Evolutionary conservation across 306 rosid genomes (phyloP).

Genomic region (Casuarina cunninghamiana): DNA sequence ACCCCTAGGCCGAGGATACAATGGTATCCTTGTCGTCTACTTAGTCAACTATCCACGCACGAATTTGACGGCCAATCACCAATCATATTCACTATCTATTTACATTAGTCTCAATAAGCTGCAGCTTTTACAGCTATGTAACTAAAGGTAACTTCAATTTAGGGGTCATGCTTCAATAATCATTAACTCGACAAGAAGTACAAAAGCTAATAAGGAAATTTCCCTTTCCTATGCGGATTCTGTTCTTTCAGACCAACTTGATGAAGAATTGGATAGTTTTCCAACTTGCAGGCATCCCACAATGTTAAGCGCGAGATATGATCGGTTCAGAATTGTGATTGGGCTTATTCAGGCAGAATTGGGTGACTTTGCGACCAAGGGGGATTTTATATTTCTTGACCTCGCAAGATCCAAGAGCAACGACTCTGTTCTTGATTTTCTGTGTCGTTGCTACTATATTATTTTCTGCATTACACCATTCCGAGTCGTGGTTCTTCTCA

Average conservation of each 20-base stretch:
- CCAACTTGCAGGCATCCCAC: conserved; percentile 75
- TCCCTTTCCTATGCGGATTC: conserved; percentile 82
- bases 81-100: conserved; percentile 25
- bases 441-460: conserved; percentile 77
- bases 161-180: not conserved
- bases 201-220: conserved; percentile 79
- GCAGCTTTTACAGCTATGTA: not conserved
- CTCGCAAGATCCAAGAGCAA: conserved; percentile 98
- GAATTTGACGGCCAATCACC: not conserved
- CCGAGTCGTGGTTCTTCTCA: conserved; percentile 82
- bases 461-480: conserved; percentile 86
- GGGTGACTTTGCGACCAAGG: conserved; percentile 95
- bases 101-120: not conserved
- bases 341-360: conserved; percentile 90
- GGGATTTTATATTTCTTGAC: conserved; percentile 92
- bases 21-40: not conserved
- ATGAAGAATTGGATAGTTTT: conserved; percentile 91
- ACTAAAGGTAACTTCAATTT: not conserved
- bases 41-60: not conserved
- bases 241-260: conserved; percentile 83
- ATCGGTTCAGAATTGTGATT: conserved; percentile 76
- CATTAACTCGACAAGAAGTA: not conserved
- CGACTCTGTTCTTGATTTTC: conserved; percentile 82
- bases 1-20: not conserved
- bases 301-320: conserved; percentile 82